Percentiles rank a stretch among this genome's conserved stretches.
phyloP scores from a whole-genome alignment of 352 stramenopile genomes.

The Pythium grandisporangium region DNA sequence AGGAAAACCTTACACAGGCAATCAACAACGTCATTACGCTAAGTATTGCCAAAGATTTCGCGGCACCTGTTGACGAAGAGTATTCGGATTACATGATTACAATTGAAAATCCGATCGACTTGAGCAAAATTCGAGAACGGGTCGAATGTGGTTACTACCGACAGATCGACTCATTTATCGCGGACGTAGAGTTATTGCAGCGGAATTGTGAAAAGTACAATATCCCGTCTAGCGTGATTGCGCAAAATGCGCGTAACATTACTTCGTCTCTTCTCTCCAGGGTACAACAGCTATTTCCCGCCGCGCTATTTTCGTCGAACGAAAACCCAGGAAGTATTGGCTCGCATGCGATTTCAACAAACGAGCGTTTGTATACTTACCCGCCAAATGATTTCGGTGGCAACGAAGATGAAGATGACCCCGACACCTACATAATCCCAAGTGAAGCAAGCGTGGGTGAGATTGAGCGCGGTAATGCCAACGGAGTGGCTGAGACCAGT shows the following conservation, averaged over 20 bases:
- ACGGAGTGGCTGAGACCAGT: no score
- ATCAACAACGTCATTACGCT: conserved; percentile 56
- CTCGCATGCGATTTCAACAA: no score
- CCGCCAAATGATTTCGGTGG: conserved; percentile 46
- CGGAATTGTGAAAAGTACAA: conserved; percentile 85
- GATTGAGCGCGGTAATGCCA: no score
- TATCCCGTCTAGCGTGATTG: conserved; percentile 65
- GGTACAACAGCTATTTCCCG: conserved; percentile 55
- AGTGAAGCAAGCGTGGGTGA: no score
- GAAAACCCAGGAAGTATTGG: no score
- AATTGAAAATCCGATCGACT: conserved; percentile 78
- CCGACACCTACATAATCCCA: no score
- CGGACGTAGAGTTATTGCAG: conserved; percentile 63
- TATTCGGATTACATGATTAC: conserved; percentile 80
- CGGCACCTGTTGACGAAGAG: conserved; percentile 59
- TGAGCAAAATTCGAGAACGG: conserved; percentile 68
- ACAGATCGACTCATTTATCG: conserved; percentile 74
- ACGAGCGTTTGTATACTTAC: conserved; percentile 22
- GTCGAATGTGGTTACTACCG: conserved; percentile 67
- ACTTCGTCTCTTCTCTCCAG: conserved; percentile 43
- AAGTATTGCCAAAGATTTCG: conserved; percentile 69
- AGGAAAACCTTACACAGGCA: conserved; percentile 35
- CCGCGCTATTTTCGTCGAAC: no score
- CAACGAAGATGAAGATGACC: conserved; percentile 15
- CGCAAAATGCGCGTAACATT: conserved; percentile 74